Evolutionary conservation across 148 eudicot genomes (phyloP), one percentile per base, ranked within the genome.

Genomic region (Dianthus caryophyllus): DNA sequence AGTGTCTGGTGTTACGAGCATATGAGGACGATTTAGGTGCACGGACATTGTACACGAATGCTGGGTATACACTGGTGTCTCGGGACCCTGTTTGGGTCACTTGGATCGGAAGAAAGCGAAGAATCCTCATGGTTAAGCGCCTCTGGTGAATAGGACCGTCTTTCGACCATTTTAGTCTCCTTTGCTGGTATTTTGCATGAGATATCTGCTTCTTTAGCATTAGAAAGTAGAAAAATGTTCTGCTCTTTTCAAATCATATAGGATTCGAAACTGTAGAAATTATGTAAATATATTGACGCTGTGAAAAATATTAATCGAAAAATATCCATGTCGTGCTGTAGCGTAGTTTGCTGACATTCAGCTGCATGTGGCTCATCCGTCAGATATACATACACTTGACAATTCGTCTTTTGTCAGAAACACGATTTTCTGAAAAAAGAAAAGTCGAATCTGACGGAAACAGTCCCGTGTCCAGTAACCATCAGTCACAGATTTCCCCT

Each of bases 11-110:
- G 20, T 74, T 94, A 18, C 64, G 96, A 75, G 97, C 99, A 46
- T 88, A 94, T 25, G 97, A 95, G 75, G 93, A 86, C 55, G 99
- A 95, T 71, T 64, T 38, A 53, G 93, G 97, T 44, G 99, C 99
- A 8, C 81, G 82, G 4, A 71, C 82, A 25, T 75, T 95, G 79
- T 95, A 95, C 73, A 52, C 79, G 21, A 90, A 84, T 51, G 99
- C 97, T 11, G 99, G 97, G 3, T 94, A 84, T 55, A 81, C 38
- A 43, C 56, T 90, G 1, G 93, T 88, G 24, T 71, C 87, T 4
- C 71, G 72, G 53, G 99, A 95, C 75, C 84, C 96, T n/a, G 71
- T 82, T 2, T 95, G 91, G 93, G 78, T 77, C 64, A 75, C 84
- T 18, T 88, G 86, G 96, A 78, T 95, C 39, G 96, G 97, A 10